A percentile compares a stretch with the other conserved stretches of the same genome.
Evolutionary conservation across 805 yeast genomes (phyloP).

Genomic region (Zygoascus bituminiphila): DNA sequence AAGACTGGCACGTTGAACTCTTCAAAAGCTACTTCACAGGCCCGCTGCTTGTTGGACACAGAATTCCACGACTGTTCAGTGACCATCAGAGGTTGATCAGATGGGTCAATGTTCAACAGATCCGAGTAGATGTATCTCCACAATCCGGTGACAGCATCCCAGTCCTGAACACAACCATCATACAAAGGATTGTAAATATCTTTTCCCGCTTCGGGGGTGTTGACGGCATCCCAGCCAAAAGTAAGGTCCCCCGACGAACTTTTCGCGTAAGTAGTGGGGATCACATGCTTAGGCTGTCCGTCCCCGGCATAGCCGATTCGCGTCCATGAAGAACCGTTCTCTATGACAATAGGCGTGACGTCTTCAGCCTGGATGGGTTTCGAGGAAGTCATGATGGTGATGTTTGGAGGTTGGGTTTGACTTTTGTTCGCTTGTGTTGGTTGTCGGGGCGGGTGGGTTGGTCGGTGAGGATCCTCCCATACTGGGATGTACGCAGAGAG

Average conservation of each 20-base stretch:
- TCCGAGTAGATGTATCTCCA: constrained; percentile 59
- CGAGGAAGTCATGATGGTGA: constrained; percentile 11
- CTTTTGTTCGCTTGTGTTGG: background rate
- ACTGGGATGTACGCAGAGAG: background rate
- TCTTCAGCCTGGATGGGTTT: constrained; percentile 45
- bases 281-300: constrained; percentile 66
- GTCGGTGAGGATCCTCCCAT: background rate
- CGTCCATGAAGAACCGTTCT: constrained; percentile 79
- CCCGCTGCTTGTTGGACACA: constrained; percentile 43
- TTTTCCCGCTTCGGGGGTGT: constrained; percentile 27
- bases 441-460: background rate
- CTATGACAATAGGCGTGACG: constrained; percentile 80
- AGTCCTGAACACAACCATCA: constrained; percentile 38
- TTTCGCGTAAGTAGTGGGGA: constrained; percentile 58
- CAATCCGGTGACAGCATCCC: constrained; percentile 57
- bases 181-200: constrained; percentile 28
- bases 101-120: constrained; percentile 41
- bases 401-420: background rate
- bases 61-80: constrained; percentile 69
- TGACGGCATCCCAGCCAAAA: constrained; percentile 37
- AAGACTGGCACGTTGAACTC: constrained; percentile 67
- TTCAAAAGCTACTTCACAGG: constrained; percentile 70
- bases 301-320: constrained; percentile 90
- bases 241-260: constrained; percentile 20
- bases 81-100: constrained; percentile 56